Evolutionary conservation across 129 eudicot species (phyloP).

Genomic region (Flaveria ramosissima): DNA sequence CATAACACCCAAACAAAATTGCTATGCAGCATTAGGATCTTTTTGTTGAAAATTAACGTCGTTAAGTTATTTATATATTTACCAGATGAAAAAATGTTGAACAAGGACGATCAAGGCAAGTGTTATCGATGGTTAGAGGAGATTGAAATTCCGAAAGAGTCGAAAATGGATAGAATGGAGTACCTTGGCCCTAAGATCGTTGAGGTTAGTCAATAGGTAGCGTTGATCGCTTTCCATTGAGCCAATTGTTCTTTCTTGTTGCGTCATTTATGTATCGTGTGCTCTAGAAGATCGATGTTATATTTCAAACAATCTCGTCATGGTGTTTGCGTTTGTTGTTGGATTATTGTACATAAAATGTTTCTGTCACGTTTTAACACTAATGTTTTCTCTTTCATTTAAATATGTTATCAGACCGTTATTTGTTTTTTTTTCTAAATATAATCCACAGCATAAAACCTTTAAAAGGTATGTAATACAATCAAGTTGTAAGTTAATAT

Average conservation of each 20-base stretch:
- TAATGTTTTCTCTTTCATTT: background rate
- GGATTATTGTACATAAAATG: slow-evolving; percentile 5
- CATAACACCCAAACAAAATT: too few species aligned
- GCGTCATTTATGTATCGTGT: background rate
- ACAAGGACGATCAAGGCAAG: background rate
- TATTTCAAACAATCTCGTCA: background rate
- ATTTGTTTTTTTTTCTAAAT: too few species aligned
- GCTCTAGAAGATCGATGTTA: background rate
- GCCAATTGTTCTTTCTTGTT: too few species aligned
- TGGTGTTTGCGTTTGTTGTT: background rate
- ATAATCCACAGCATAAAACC: too few species aligned
- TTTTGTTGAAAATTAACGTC: background rate
- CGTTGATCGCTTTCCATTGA: too few species aligned
- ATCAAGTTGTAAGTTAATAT: too few species aligned
- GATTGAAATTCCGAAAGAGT: background rate
- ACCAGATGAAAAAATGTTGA: background rate
- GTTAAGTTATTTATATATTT: too few species aligned
- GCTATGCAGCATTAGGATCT: too few species aligned
- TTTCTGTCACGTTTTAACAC: background rate
- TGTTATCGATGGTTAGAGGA: slow-evolving; percentile 3
- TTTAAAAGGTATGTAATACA: too few species aligned
- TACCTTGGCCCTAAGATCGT: background rate
- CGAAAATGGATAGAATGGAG: background rate
- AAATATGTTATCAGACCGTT: too few species aligned
- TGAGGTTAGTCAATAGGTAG: background rate